Evolutionary conservation across 2,329 filamentous ascomycete species (phyloP).

Genomic region (Cladophialophora bantiana): DNA sequence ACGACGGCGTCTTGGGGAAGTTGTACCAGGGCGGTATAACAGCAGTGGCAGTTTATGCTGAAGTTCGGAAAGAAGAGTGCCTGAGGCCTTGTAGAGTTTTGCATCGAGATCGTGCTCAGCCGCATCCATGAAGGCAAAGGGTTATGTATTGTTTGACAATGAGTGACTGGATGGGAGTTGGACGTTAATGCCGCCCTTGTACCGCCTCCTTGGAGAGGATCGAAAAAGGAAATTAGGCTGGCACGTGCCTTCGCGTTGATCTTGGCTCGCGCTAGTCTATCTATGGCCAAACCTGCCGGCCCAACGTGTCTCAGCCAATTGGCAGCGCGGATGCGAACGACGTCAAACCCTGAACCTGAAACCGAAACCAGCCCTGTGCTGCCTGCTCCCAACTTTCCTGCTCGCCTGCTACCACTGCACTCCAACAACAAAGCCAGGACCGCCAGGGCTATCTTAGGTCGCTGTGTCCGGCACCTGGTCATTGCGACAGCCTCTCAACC

Average conservation of each 20-base stretch:
- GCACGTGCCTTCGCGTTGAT: neutral
- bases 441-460: neutral
- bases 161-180: neutral
- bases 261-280: neutral
- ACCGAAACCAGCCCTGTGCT: neutral
- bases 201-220: neutral
- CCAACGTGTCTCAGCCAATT: constrained; percentile 6
- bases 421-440: constrained; percentile 17
- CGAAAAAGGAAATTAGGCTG: neutral
- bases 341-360: constrained; percentile 20
- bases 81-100: constrained; percentile 56
- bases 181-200: too few relatives aligned
- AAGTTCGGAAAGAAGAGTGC: constrained; percentile 53
- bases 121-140: constrained; percentile 50
- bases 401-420: neutral
- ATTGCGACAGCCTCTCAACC: constrained; percentile 2
- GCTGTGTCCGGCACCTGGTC: constrained; percentile 8
- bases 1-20: constrained; percentile 26
- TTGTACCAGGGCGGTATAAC: constrained; percentile 41
- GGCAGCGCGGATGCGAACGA: neutral
- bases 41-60: constrained; percentile 51
- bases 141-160: neutral
- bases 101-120: constrained; percentile 52
- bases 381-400: constrained; percentile 21
- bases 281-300: neutral